Base-by-base conservation (phyloP, 495 filamentous ascomycete species). In the Aspergillus leporis region DNA sequence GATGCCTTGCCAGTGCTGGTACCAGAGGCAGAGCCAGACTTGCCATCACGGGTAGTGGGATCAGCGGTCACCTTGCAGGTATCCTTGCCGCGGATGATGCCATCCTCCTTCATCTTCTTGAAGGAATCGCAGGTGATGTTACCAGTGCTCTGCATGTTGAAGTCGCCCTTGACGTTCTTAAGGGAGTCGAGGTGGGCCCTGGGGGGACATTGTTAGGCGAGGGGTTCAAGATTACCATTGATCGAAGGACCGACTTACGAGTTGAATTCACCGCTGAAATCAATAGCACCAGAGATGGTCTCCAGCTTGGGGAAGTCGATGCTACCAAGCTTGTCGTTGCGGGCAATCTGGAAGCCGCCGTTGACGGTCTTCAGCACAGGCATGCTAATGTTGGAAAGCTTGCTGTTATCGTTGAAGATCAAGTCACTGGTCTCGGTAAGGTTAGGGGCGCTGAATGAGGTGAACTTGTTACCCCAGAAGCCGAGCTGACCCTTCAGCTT, bases 201-300 rank as follows among this genome's bases (percentile, higher is more conserved):
- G 63, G 13, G 55, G n/a, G 56, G 25, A 25, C 6, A n/a, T 40
- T 18, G 55, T 68, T 55, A 63, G 68, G 12, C 60, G 60, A 10
- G 8, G 4, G 21, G 18, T 32, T 62, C 22, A 53, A 61, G 30
- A 31, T 16, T 53, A 47, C 8, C n/a, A 18, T 9, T 25, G 21
- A 41, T 6, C 18, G 9, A 19, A n/a, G 28, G 4, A 46, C 25
- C 25, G 48, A 84, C 92, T 80, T 81, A 97, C 89, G 83, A 78
- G 51, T 83, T 83, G 74, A 97, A 95, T 76, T 83, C 87, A 67
- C 94, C 94, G 66, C 85, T 85, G 75, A 97, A 85, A 78, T 96
- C 90, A 73, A 99, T 78, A 59, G 93, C 93, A 75, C 93, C 94
- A 61, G 80, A 82, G 47, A 98, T 82, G n/a, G 70, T 80, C 59